Percentiles rank a stretch among this genome's conserved stretches.
Evolutionary conservation across 305 asterid genomes (phyloP).

Genomic region (Fraxinus angustifolia): DNA sequence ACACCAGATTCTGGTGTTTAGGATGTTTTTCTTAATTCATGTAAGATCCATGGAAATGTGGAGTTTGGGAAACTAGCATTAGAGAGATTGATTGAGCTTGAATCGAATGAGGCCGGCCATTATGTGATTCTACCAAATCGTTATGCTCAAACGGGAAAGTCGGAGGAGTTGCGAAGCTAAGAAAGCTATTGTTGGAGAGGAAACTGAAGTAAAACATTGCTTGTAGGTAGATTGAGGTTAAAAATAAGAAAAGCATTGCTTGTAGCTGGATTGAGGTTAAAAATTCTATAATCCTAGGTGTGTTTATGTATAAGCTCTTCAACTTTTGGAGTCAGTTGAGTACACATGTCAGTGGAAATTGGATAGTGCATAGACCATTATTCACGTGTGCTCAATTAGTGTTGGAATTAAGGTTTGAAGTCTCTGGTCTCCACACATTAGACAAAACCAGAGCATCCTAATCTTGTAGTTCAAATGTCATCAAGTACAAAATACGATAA

Average conservation of each 20-base stretch:
- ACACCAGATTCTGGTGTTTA: constrained; percentile 58
- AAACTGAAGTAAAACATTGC: constrained; percentile 50
- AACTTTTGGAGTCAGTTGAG: not conserved
- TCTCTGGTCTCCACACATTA: not conserved
- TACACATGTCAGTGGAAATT: not conserved
- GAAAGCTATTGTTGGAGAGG: constrained; percentile 43
- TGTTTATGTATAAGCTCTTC: not conserved
- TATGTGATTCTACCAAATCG: constrained; percentile 53
- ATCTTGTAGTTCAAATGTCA: too few species aligned
- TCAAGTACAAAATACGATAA: too few species aligned
- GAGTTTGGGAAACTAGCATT: constrained; percentile 56
- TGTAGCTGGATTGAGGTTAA: too few species aligned
- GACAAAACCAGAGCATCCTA: not conserved
- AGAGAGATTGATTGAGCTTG: constrained; percentile 44
- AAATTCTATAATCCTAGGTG: too few species aligned
- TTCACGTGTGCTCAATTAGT: not conserved
- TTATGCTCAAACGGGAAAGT: constrained; percentile 63
- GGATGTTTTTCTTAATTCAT: constrained; percentile 65
- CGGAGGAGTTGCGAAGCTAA: constrained; percentile 59
- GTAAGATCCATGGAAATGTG: constrained; percentile 52
- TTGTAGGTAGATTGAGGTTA: constrained; percentile 65
- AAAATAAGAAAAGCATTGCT: constrained; percentile 22
- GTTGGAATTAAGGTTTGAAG: not conserved
- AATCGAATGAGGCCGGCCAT: constrained; percentile 59
- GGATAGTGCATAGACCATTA: not conserved